Evolutionary conservation across 306 rosid species (phyloP).

Genomic region (Dryas alaskensis): DNA sequence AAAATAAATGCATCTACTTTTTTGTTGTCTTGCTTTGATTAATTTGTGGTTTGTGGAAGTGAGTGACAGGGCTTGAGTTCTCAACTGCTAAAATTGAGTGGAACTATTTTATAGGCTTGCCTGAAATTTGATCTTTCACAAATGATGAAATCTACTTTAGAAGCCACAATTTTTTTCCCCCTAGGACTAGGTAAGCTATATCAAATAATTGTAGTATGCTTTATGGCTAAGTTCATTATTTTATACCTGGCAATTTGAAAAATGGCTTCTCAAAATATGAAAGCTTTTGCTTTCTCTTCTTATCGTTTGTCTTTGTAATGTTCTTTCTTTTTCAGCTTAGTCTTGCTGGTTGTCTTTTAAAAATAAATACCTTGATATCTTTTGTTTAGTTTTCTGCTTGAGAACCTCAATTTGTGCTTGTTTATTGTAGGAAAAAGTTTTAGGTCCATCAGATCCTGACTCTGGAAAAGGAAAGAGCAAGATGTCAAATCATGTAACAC

Average conservation of each 20-base stretch:
- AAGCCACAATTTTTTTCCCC: not conserved
- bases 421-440: conserved; percentile 74
- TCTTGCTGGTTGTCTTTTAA: not conserved
- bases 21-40: not conserved
- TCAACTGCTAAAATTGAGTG: not conserved
- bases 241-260: not conserved
- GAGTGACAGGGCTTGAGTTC: not conserved
- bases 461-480: conserved; percentile 99
- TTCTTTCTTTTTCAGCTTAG: not conserved
- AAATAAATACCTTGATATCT: not conserved
- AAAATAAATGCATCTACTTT: not conserved
- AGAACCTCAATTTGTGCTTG: conserved; percentile 18
- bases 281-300: not conserved
- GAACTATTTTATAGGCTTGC: not conserved
- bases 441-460: conserved; percentile 68
- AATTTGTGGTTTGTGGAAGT: not conserved
- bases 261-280: not conserved
- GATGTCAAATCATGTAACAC: conserved; percentile 65
- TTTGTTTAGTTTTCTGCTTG: not conserved
- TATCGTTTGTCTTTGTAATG: not conserved
- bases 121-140: not conserved
- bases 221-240: not conserved
- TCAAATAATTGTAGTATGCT: not conserved
- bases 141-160: not conserved
- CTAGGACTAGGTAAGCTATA: not conserved